Conservation (phyloP, 352 stramenopile genomes). For the Globisporangium viniferum region DNA sequence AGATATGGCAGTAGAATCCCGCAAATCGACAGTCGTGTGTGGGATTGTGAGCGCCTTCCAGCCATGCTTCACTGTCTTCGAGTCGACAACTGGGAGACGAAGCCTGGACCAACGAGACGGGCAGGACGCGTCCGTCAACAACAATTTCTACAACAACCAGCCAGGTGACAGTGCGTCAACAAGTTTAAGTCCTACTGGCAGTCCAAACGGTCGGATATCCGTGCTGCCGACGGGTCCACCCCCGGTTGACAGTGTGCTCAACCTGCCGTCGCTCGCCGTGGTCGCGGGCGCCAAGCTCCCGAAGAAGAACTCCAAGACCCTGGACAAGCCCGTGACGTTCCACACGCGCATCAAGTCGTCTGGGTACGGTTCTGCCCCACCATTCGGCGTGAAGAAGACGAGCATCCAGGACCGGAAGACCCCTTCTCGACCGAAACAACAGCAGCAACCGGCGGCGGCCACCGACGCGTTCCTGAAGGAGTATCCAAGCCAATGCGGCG, state of each 20-base stretch:
- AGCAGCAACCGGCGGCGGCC: slow-evolving; percentile 15
- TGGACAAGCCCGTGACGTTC: slow-evolving; percentile 82
- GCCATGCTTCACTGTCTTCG: slow-evolving; percentile 52
- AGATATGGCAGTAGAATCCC: background rate
- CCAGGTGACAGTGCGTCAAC: background rate
- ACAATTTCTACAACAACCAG: slow-evolving; percentile 1
- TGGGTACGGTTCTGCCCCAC: slow-evolving; percentile 53
- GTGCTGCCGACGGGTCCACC: slow-evolving; percentile 49
- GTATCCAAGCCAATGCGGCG: slow-evolving; percentile 58
- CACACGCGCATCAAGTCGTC: slow-evolving; percentile 78
- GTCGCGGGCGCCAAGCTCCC: slow-evolving; percentile 13
- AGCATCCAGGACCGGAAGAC: slow-evolving; percentile 30
- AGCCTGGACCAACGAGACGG: background rate
- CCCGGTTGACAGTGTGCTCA: slow-evolving; percentile 53
- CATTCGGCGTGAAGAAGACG: slow-evolving; percentile 27
- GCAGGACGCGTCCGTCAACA: background rate
- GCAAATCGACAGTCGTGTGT: slow-evolving; percentile 25
- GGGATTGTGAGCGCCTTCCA: slow-evolving; percentile 64
- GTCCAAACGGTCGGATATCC: slow-evolving; percentile 25
- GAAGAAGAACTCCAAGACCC: slow-evolving; percentile 21
- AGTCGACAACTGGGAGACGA: background rate
- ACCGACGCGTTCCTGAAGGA: slow-evolving; percentile 54
- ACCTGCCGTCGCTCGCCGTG: slow-evolving; percentile 36
- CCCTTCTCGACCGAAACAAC: background rate
- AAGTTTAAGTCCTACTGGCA: background rate